Base-by-base conservation (phyloP, 23 red algal species). In the Cyanidioschyzon merolae region DNA sequence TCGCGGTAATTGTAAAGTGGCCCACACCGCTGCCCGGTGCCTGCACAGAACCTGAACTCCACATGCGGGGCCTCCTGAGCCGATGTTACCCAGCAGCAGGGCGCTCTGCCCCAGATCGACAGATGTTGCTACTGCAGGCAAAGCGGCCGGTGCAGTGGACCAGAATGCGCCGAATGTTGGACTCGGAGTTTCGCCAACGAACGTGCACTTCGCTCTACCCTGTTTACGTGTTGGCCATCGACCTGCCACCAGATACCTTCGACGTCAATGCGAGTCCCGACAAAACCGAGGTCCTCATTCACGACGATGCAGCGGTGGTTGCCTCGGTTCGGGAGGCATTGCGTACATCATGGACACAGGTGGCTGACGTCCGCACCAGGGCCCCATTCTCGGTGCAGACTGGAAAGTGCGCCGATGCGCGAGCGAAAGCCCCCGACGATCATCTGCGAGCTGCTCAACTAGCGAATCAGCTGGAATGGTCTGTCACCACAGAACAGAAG, bases 261-360 rank as follows among this genome's bases (percentile, higher is more conserved):
- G 94, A 98, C 58, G 76, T 89, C 35, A 98, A 98, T 75, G 26
- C 91, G 38, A 41, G 71, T 3, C 85, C 94, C 40, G 94, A 91
- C 88, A 98, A 91, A 71, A 75, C 79, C 3, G 41, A 89, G 41
- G 80, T 91, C 2, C 74, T 89, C 18, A 40, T 95, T 50, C 82
- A 77, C 35, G 75, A 86, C 18, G 91, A 86, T 39, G 38, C 37
- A 0, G 82, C 81, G 29, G 34, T 95, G 21, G 38, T 83, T n/a
- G 63, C 39, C 29, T 79, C 81, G 34, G 36, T 90, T 2, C 41
- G 79, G 30, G 39, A 39, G 39, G 68, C 76, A 17, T 40, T 90
- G 37, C 40, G 76, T 24, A 7, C 37, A 0, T 41, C 76, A 0
- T 90, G 87, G 87, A 36, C 78, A 37, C 86, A 79, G 51, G 83